These are phyloP conservation scores for Phytophthora sojae DNA, from an alignment of 352 stramenopile genomes.

Conservation along the genomic window DNA sequence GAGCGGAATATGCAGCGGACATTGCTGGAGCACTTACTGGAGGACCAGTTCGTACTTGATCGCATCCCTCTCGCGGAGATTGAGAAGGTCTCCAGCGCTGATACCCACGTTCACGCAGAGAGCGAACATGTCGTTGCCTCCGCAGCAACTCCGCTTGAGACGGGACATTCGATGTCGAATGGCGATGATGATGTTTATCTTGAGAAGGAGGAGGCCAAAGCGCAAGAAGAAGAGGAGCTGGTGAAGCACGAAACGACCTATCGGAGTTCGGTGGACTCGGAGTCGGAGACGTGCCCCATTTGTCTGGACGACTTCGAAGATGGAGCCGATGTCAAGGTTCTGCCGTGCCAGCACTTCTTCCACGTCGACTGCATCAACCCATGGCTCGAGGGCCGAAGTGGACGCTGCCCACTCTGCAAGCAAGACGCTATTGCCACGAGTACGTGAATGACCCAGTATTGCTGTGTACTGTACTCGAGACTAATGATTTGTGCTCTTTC, in stretches of 20 bases:
- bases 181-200: conserved; percentile 20
- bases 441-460: conserved; percentile 28
- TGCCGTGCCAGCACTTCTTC: conserved; percentile 89
- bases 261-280: conserved; percentile 29
- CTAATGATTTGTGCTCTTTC: conserved; percentile 5
- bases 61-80: conserved; percentile 51
- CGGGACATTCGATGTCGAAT: background rate
- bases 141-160: conserved; percentile 3
- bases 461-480: background rate
- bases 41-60: conserved; percentile 59
- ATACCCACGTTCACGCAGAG: background rate
- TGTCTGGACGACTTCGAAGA: conserved; percentile 80
- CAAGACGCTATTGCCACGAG: conserved; percentile 75
- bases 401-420: conserved; percentile 86
- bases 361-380: conserved; percentile 88
- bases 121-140: background rate
- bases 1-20: conserved; percentile 55
- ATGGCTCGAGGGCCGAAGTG: conserved; percentile 84
- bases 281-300: conserved; percentile 71
- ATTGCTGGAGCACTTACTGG: conserved; percentile 53
- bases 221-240: conserved; percentile 2
- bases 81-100: conserved; percentile 26
- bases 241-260: conserved; percentile 18
- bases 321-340: conserved; percentile 71
- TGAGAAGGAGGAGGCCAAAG: conserved; percentile 12